Evolutionary conservation across 2,329 filamentous ascomycete genomes (phyloP), one percentile per base, ranked within the genome.

Genomic region (Talaromyces albobiverticillius): DNA sequence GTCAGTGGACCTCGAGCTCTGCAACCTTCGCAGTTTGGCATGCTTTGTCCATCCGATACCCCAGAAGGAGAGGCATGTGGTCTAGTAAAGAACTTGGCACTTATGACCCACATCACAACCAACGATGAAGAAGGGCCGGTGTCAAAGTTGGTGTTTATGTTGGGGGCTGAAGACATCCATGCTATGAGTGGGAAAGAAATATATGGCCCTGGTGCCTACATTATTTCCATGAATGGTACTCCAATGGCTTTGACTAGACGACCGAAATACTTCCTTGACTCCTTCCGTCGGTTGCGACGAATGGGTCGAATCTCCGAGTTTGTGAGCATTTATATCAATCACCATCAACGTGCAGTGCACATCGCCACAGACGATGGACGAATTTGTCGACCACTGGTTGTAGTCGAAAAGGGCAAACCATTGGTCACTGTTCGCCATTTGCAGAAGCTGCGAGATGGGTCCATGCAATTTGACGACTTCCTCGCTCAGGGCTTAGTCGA

Each of bases 101-200:
- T 99, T 54, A 99, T 99, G 94, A 99, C 95, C 49, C 95, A 99
- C 67, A 97, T 99, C 63, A 99, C 94, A 0, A 99, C 94, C 1
- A 90, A 96, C 60, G 90, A 95, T 54, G 91, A 96, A 54, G 94
- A 97, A 68, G 90, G 85, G 16, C 92, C 94, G 1, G 89, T 99
- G 14, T 87, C 86, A 64, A 87, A 90, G 64, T 85, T 95, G 69
- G 86, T 96, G 1, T 94, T 92, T 67, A 86, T 89, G 53, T 80
- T 97, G 23, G 92, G 95, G 42, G 87, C 90, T 2, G 89, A 89
- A 72, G 84, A 93, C 54, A 88, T 95, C 31, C 85, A 88, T 59
- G 85, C 86, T 3, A 83, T 95, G 47, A 86, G 87, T 46, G 94
- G 94, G 31, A 85, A 86, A 51, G 91, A 97, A 67, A 88, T 99